Conservation (phyloP, 179 eudicot species). For the Spergularia azorica region DNA sequence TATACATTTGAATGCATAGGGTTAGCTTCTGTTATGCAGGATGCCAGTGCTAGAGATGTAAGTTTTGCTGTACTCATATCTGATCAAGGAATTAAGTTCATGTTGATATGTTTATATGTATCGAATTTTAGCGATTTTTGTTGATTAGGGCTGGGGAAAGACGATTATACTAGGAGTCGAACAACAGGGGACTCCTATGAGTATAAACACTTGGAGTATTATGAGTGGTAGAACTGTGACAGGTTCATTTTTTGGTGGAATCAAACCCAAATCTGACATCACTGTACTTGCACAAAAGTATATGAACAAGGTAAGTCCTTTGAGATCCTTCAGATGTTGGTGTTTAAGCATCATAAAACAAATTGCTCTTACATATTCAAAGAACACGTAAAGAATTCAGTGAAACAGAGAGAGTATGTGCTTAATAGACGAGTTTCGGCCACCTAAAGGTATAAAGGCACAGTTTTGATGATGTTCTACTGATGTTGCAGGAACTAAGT, state of each 20-base stretch:
- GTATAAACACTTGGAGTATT: conserved; percentile 34
- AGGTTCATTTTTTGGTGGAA: conserved; percentile 69
- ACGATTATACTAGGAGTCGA: conserved; percentile 73
- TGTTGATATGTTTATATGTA: not conserved
- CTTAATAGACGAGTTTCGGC: too few relatives aligned
- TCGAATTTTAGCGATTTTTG: not conserved
- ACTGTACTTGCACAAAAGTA: conserved; percentile 53
- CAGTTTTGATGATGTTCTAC: not conserved
- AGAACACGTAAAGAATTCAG: too few relatives aligned
- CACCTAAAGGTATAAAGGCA: not conserved
- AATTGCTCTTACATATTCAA: too few relatives aligned
- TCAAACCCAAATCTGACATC: conserved; percentile 68
- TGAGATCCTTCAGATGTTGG: not conserved
- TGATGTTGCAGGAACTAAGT: conserved; percentile 51
- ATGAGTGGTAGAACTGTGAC: conserved; percentile 46
- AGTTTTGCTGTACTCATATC: conserved; percentile 18
- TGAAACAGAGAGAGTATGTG: too few relatives aligned
- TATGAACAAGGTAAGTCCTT: conserved; percentile 40
- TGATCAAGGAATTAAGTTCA: not conserved
- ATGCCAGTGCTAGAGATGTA: conserved; percentile 63
- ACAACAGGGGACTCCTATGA: conserved; percentile 41
- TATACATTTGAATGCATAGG: conserved; percentile 82
- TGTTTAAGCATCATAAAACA: too few relatives aligned
- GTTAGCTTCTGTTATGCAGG: conserved; percentile 52
- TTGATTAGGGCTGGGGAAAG: conserved; percentile 58